Base-by-base conservation (phyloP, 2,329 filamentous ascomycete species). In the Sporothrix pallida region DNA sequence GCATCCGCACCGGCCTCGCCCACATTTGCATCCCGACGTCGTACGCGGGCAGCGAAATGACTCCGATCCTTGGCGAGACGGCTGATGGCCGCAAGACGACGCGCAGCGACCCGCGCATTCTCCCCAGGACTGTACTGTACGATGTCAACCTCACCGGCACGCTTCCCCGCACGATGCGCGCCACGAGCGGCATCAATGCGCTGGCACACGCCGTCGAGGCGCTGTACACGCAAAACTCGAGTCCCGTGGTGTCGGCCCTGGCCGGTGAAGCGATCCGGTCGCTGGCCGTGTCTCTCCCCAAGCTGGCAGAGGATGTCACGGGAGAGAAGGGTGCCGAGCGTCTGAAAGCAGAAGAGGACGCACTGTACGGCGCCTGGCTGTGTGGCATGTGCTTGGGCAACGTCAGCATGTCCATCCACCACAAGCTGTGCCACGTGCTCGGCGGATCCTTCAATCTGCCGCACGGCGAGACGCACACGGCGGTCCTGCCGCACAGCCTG, bases 141-240 rank as follows among this genome's bases (percentile, higher is more conserved):
- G 89, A 92, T 81, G 88, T 90, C 20, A 85, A 90, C 77, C 80
- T 91, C 72, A 91, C 89, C 0, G 83, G 89, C 84, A 87, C 86
- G 0, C 81, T 91, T 31, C 89, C 89, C 0, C 77, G 80, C 1
- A 80, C 78, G 0, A 82, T 89, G 79, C 88, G 84, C 75, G 84
- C 86, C 1, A 88, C 86, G 0, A 90, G 88, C 74, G 89, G 89
- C 63, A 84, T 91, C 67, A 91, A 91, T 78, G 89, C 90, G 0
- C 89, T 91, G 79, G 89, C 90, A 1, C 90, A 91, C 80, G 86
- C 88, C 12, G 88, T 90, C 70, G 89, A 91, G 80, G 87, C 89
- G 1, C 82, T 91, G 2, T 91, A 91, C 77, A 87, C 89, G 12
- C 84, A 83, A 42, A 89, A 90, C 78, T 85, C 84, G 20, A 91